phyloP scores from a whole-genome alignment of 2,329 filamentous ascomycete genomes.

The Diaporthe helianthi region DNA sequence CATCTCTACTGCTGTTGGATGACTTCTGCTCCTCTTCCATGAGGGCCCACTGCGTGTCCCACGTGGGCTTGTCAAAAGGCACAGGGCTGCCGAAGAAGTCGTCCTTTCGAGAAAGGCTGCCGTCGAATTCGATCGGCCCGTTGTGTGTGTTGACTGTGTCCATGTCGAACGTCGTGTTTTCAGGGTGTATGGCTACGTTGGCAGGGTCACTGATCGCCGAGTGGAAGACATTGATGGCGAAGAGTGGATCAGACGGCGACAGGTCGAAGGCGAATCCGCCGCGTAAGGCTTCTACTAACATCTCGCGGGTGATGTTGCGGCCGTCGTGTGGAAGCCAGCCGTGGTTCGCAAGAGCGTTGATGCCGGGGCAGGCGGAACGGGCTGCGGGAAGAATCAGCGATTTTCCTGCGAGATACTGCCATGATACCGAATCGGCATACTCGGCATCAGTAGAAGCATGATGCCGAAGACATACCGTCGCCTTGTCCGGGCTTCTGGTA shows the following conservation, averaged over 20 bases:
- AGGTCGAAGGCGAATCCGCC: constrained; percentile 16
- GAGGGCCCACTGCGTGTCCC: constrained; percentile 17
- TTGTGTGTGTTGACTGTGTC: constrained; percentile 25
- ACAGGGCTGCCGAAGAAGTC: constrained; percentile 22
- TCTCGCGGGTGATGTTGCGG: constrained; percentile 18
- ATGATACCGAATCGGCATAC: background rate
- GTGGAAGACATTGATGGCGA: background rate
- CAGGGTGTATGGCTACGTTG: constrained; percentile 1
- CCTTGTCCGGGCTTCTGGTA: background rate
- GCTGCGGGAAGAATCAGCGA: background rate
- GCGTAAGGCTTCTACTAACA: constrained; percentile 12
- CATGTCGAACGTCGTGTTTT: background rate
- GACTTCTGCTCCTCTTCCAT: constrained; percentile 21
- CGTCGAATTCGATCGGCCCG: constrained; percentile 15
- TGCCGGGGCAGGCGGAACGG: constrained; percentile 24
- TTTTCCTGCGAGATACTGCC: background rate
- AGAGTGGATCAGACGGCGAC: background rate
- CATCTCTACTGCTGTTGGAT: background rate
- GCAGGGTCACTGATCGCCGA: constrained; percentile 11
- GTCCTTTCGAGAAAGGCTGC: constrained; percentile 21
- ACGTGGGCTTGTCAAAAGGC: background rate
- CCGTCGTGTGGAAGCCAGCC: constrained; percentile 23
- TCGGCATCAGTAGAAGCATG: background rate
- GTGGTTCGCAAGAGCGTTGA: constrained; percentile 24
- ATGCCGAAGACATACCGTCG: background rate